These are phyloP conservation scores for Wallacemonas collosoma DNA, from an alignment of 208 protist genomes.

Conservation along the genomic window DNA sequence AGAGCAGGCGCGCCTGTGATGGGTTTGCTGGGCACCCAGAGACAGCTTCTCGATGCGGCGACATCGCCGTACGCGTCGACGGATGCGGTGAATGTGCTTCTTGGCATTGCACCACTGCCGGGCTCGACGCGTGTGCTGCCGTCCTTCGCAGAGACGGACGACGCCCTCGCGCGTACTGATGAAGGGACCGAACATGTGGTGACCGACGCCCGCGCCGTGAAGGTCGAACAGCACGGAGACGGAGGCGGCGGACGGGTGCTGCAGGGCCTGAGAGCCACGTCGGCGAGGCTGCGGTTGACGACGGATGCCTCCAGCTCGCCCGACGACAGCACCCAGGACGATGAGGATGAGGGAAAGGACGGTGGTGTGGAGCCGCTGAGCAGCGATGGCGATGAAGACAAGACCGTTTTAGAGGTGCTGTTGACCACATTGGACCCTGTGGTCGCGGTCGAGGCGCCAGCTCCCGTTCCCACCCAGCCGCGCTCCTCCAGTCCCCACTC, in stretches of 20 bases:
- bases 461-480: no score
- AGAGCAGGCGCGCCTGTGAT: neutral
- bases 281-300: neutral
- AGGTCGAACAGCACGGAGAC: no score
- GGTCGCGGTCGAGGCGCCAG: no score
- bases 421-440: neutral
- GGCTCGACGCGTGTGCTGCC: slow-evolving; percentile 28
- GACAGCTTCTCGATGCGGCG: slow-evolving; percentile 1
- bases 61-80: slow-evolving; percentile 12
- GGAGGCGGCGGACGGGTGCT: neutral
- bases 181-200: neutral
- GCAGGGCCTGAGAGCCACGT: neutral
- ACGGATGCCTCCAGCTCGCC: neutral
- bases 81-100: slow-evolving; percentile 55
- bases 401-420: slow-evolving; percentile 9
- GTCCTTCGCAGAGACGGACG: slow-evolving; percentile 32
- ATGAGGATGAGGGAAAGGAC: slow-evolving; percentile 2
- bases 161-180: slow-evolving; percentile 6
- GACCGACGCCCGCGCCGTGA: neutral
- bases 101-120: slow-evolving; percentile 35
- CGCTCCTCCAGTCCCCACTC: no score
- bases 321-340: neutral
- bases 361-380: neutral
- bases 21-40: neutral
- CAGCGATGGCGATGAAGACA: neutral